These are phyloP conservation scores for Polychaeton citri DNA, from an alignment of 2,329 filamentous ascomycete genomes.

Conservation along the genomic window DNA sequence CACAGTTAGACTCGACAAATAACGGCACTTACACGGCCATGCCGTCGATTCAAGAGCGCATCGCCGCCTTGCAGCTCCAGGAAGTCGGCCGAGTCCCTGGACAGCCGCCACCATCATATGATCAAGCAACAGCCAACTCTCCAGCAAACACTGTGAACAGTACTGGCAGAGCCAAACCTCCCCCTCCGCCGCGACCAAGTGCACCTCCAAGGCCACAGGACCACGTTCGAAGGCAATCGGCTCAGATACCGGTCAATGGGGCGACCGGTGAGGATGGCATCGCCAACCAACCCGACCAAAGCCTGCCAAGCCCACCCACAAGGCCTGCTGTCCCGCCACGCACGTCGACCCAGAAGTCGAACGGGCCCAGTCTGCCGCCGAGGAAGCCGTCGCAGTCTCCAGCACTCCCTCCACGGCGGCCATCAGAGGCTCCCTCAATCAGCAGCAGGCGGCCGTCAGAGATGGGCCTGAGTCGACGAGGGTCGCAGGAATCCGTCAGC, in stretches of 20 bases:
- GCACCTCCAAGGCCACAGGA: constrained; percentile 14
- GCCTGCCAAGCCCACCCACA: constrained; percentile 5
- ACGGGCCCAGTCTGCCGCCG: constrained; percentile 34
- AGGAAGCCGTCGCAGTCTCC: constrained; percentile 25
- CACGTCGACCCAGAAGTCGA: constrained; percentile 24
- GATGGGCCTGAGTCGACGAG: constrained; percentile 20
- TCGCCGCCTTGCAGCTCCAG: constrained; percentile 34
- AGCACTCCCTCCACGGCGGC: constrained; percentile 30
- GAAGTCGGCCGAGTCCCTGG: constrained; percentile 27
- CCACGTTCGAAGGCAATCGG: constrained; percentile 8
- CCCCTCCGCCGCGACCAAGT: constrained; percentile 23
- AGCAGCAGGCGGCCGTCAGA: constrained; percentile 5
- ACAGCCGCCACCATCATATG: constrained; percentile 22
- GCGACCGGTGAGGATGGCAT: constrained; percentile 23
- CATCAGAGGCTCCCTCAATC: constrained; percentile 24
- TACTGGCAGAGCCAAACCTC: constrained; percentile 20
- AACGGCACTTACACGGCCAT: too few species aligned
- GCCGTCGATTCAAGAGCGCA: constrained; percentile 31
- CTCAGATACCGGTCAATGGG: constrained; percentile 19
- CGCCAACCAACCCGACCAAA: constrained; percentile 26
- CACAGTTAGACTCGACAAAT: too few species aligned
- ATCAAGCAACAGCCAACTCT: constrained; percentile 12
- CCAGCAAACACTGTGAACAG: background rate
- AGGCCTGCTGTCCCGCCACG: constrained; percentile 33
- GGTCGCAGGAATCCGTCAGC: constrained; percentile 38